phyloP scores from a whole-genome alignment of 192 early-diverging fungal genomes.

The Coemansia sp. region DNA sequence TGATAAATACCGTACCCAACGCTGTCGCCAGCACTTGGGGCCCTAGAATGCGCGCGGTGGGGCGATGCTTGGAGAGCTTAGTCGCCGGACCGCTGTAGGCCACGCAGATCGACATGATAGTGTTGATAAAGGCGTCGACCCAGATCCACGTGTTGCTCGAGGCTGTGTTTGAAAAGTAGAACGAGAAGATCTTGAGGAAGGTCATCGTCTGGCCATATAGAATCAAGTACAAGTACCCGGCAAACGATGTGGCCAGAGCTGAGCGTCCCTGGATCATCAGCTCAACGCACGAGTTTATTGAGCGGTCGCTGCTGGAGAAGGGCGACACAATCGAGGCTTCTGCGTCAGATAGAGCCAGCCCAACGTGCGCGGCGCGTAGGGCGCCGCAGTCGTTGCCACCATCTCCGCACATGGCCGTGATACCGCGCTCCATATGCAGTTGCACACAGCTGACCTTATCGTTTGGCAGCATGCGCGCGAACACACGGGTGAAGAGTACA shows the following conservation, averaged over 20 bases:
- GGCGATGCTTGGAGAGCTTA: constrained; percentile 59
- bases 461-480: constrained; percentile 78
- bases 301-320: constrained; percentile 69
- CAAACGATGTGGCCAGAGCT: constrained; percentile 70
- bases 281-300: constrained; percentile 69
- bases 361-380: constrained; percentile 79
- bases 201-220: constrained; percentile 72
- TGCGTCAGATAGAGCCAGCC: constrained; percentile 77
- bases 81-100: constrained; percentile 63
- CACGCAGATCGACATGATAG: constrained; percentile 64
- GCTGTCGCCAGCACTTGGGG: constrained; percentile 67
- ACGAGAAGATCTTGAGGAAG: constrained; percentile 63
- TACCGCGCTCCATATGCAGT: constrained; percentile 72
- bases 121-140: constrained; percentile 69
- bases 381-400: constrained; percentile 86
- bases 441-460: constrained; percentile 78
- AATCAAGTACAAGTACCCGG: constrained; percentile 69
- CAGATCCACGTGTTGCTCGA: constrained; percentile 70
- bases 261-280: constrained; percentile 71
- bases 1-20: constrained; percentile 67
- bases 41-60: constrained; percentile 74
- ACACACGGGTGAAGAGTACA: constrained; percentile 72
- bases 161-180: constrained; percentile 68
- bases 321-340: constrained; percentile 84
- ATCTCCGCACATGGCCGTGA: constrained; percentile 86